Evolutionary conservation across 495 filamentous ascomycete species (phyloP), one percentile per base, ranked within the genome.

Genomic region (Clohesyomyces aquaticus): DNA sequence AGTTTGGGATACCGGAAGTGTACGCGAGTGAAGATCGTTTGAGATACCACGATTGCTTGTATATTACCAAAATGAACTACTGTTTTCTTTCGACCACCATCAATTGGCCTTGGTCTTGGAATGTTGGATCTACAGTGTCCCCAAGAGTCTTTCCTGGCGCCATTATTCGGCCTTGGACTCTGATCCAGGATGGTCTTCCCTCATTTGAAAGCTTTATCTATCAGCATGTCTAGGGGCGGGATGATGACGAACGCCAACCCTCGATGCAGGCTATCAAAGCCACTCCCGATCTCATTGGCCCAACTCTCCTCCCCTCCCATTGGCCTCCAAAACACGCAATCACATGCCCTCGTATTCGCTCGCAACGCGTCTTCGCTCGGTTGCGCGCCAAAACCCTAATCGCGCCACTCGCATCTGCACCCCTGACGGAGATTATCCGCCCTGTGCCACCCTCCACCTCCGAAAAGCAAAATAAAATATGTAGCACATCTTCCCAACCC

Each of bases 311-410:
- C 32, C 14, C 14, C 32, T 38, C 32, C 14, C 14, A 38, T 38
- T 38, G 32, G 32, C 14, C 32, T 14, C 6, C 32, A 14, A 6
- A 38, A 14, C 41, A 25, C 61, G 61, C 21, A 18, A 57, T 63
- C 61, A 63, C 61, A 57, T 63, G 61, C 42, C 38, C 46, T 63
- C 61, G 61, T 57, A 57, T 57, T 25, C 54, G 8, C 19, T 12
- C 10, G 42, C 16, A 9, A 28, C 4, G 22, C n/a, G n/a, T n/a
- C n/a, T n/a, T n/a, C n/a, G n/a, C n/a, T n/a, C n/a, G n/a, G n/a
- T n/a, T n/a, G n/a, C n/a, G n/a, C n/a, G n/a, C n/a, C n/a, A n/a
- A 23, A n/a, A 47, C 8, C 43, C n/a, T 47, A 47, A 47, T 23
- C 43, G 6, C 4, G 43, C 43, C 43, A 18, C 43, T 23, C 4